Evolutionary conservation across 345 rosid genomes (phyloP), one percentile per base, ranked within the genome.

Genomic region (Streptanthus diversifolius): DNA sequence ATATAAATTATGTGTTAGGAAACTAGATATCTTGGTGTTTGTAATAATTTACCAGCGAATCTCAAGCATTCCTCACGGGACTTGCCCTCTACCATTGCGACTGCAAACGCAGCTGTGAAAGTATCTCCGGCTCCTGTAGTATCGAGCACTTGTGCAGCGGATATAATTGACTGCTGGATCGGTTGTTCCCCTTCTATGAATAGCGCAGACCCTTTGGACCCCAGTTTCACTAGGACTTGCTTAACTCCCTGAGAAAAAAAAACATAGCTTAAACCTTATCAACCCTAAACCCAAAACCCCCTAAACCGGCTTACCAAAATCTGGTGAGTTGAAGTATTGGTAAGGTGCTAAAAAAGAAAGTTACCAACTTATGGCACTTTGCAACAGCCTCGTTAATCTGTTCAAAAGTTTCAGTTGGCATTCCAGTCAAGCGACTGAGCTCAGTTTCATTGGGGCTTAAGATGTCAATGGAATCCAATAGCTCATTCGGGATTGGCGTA

Each of bases 81-180:
- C 72, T 84, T 95, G 55, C 97, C 99, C 81, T 95, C 97, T 3
- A 87, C 87, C 63, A 88, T 76, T 40, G 97, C 95, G 78, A 95
- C 99, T 11, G 97, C 96, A 83, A 91, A 95, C 9, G 99, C 85
- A 33, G 99, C 95, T 3, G 97, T 95, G 70, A 88, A 95, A 36
- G 99, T 95, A 80, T 95, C 99, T 7, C 99, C 99, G 1, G 99
- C 99, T 62, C 99, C 99, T 9, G 99, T 95, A 1, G 99, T 90
- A 82, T 95, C 99, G 1, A 91, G 41, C 10, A 91, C 96, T 77
- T 77, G 83, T 62, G 82, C 73, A 58, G 95, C 95, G 11, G 87
- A 68, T 76, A 95, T 83, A 22, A 87, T 81, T 12, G 96, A 82
- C 70, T 95, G 99, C 68, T 63, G 81, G 56, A 90, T 84, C 21